phyloP scores from a whole-genome alignment of 1,284 basidiomycete species.

The Mycosarcoma maydis region DNA sequence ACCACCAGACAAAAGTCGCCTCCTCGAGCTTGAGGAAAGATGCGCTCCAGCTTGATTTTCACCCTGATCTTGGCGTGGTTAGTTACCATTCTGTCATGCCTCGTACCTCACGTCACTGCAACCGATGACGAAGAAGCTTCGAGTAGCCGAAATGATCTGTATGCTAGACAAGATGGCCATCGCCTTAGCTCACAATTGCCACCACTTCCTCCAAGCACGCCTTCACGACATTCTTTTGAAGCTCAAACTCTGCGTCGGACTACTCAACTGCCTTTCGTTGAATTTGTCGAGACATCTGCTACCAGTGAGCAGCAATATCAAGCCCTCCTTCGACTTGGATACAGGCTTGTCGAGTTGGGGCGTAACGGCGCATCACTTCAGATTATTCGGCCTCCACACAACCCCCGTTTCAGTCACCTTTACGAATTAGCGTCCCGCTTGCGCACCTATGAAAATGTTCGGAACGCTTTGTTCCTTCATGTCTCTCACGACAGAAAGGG shows the following conservation, averaged over 20 bases:
- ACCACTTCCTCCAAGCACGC: too few species aligned
- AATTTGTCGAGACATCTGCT: neutral
- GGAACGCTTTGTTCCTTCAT: neutral
- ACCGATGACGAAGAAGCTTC: too few species aligned
- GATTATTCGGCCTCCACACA: neutral
- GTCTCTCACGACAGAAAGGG: neutral
- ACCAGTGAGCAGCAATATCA: neutral
- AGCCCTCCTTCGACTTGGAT: neutral
- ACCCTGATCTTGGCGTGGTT: too few species aligned
- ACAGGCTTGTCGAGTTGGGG: neutral
- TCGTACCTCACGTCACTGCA: too few species aligned
- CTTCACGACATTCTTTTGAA: too few species aligned
- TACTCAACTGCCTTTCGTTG: neutral
- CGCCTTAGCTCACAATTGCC: too few species aligned
- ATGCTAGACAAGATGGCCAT: too few species aligned
- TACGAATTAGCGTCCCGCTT: neutral
- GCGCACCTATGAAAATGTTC: neutral
- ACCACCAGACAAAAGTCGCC: too few species aligned
- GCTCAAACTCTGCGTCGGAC: too few species aligned
- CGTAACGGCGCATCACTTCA: neutral
- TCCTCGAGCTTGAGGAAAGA: too few species aligned
- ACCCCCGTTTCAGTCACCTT: neutral
- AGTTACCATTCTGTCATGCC: too few species aligned
- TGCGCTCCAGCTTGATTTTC: neutral
- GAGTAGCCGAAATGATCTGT: too few species aligned